Evolutionary conservation across 1,284 basidiomycete species (phyloP).

Genomic region (Hortiboletus rubellus): DNA sequence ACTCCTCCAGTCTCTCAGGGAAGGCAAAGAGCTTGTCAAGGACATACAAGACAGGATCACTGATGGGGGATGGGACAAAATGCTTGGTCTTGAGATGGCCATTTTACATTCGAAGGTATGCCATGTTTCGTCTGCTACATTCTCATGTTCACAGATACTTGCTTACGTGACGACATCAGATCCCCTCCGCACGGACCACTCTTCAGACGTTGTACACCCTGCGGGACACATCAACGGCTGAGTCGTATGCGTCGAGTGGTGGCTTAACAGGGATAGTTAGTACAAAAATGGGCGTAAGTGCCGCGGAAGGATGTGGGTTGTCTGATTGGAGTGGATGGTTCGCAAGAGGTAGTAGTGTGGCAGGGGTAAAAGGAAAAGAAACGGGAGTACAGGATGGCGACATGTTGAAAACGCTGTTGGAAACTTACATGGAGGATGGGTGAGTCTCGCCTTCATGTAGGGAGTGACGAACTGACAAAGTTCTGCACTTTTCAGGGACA

Average conservation of each 20-base stretch:
- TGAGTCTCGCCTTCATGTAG: conserved; percentile 36
- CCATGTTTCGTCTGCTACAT: background rate
- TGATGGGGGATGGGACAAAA: conserved; percentile 37
- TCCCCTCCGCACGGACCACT: conserved; percentile 63
- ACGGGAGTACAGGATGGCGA: conserved; percentile 21
- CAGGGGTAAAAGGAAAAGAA: conserved; percentile 10
- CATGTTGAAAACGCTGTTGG: conserved; percentile 68
- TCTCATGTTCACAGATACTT: background rate
- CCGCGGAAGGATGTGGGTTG: conserved; percentile 45
- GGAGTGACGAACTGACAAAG: background rate
- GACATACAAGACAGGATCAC: conserved; percentile 24
- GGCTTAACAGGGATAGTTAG: conserved; percentile 59
- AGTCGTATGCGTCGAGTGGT: conserved; percentile 76
- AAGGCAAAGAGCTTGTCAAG: conserved; percentile 36
- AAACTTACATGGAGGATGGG: conserved; percentile 80
- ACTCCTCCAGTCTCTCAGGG: conserved; percentile 65
- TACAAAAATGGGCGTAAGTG: conserved; percentile 41
- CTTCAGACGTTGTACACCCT: conserved; percentile 69
- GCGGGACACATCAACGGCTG: conserved; percentile 73
- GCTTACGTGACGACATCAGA: conserved; percentile 38
- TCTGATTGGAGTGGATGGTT: conserved; percentile 36
- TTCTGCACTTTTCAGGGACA: conserved; percentile 38
- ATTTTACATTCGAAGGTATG: conserved; percentile 80
- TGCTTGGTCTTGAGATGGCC: conserved; percentile 72
- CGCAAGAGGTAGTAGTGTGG: conserved; percentile 5